Conservation (phyloP, 345 rosid genomes). For the Pugionium cornutum region DNA sequence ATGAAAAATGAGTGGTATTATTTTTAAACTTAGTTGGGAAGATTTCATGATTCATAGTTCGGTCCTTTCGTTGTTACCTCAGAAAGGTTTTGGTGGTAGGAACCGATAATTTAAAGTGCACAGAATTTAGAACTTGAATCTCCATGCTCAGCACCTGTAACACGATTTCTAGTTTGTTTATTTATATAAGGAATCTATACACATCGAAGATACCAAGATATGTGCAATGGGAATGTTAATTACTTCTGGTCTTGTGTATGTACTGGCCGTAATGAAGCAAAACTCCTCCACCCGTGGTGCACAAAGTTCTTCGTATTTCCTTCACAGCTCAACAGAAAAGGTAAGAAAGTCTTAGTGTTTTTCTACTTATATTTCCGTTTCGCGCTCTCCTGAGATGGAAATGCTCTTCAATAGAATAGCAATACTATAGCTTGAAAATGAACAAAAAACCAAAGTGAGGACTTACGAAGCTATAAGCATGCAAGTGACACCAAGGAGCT, state of each 20-base stretch:
- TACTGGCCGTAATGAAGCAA: constrained; percentile 90
- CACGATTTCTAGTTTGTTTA: constrained; percentile 30
- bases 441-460: constrained; percentile 7
- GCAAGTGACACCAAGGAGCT: constrained; percentile 91
- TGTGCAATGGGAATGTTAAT: constrained; percentile 5
- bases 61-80: constrained; percentile 50
- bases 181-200: constrained; percentile 31
- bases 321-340: constrained; percentile 41
- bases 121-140: constrained; percentile 60
- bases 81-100: constrained; percentile 89
- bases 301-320: constrained; percentile 88
- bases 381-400: constrained; percentile 10
- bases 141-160: constrained; percentile 90
- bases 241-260: constrained; percentile 83
- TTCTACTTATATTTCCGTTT: constrained; percentile 19
- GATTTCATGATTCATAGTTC: constrained; percentile 13
- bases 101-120: constrained; percentile 71
- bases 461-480: constrained; percentile 99
- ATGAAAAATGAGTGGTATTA: not conserved
- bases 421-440: not conserved
- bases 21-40: constrained; percentile 17
- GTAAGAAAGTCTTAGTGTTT: constrained; percentile 23
- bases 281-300: constrained; percentile 92
- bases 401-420: constrained; percentile 6
- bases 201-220: constrained; percentile 8